Base-by-base conservation (phyloP, 306 rosid species). In the Mimosa pudica region DNA sequence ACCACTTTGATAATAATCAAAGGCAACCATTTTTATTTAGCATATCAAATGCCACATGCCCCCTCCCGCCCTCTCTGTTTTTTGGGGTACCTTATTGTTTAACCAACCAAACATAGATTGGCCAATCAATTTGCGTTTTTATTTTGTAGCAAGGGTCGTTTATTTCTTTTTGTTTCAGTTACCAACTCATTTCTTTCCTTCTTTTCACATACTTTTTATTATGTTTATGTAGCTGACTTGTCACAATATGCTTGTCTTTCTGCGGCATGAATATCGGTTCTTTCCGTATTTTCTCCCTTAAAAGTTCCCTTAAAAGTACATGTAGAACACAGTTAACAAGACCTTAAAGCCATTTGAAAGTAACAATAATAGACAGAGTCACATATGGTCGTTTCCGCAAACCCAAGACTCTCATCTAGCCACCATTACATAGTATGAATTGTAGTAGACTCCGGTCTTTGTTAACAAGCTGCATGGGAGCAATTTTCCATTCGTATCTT, bases 401-500 rank as follows among this genome's bases (percentile, higher is more conserved):
- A 8, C 18, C 30, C 20, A 17, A 57, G 33, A 16, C 49, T 16
- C 48, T 17, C 8, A 41, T 17, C 71, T 38, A 1, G 71, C 71
- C 14, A 16, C 33, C 49, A 67, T 45, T 41, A 66, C 52, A 18
- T 42, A 44, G 52, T 44, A 11, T 44, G 35, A 68, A 68, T n/a
- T 47, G 9, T 44, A 38, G 45, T 6, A 35, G 70, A 36, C 70
- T 64, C 14, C n/a, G 30, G 61, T 55, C 61, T n/a, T 55, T 6
- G 17, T 38, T 38, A 66, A 66, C 49, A 66, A 66, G 71, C 24
- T 14, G 12, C 71, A 66, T 38, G 30, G 3, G 71, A 9, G 18
- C n/a, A 44, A 68, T 18, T 11, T 18, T 44, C 9, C 6, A 66
- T 78, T 75, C 85, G 70, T 54, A 71, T 36, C 80, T 83, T 83